phyloP scores from a whole-genome alignment of 2,329 filamentous ascomycete species.

The Clonostachys byssicola region DNA sequence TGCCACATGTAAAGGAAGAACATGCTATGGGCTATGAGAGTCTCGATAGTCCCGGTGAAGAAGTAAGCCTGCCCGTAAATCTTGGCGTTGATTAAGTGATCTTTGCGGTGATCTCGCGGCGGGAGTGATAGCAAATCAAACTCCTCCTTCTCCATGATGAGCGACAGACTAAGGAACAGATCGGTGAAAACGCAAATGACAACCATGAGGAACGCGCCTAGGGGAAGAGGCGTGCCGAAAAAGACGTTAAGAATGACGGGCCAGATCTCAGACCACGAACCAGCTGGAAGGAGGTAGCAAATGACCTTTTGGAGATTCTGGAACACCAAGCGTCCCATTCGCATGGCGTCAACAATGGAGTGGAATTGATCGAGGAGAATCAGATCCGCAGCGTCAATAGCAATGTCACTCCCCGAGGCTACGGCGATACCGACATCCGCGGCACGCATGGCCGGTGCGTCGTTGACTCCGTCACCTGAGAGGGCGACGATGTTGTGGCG shows the following conservation, averaged over 20 bases:
- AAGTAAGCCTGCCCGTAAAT: slow-evolving; percentile 48
- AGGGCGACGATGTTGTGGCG: slow-evolving; percentile 61
- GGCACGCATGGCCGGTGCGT: slow-evolving; percentile 61
- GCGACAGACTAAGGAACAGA: slow-evolving; percentile 41
- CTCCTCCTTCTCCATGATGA: slow-evolving; percentile 53
- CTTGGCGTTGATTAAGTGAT: slow-evolving; percentile 46
- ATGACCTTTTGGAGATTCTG: slow-evolving; percentile 36
- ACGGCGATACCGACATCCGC: slow-evolving; percentile 68
- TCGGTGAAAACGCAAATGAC: slow-evolving; percentile 54
- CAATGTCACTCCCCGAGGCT: slow-evolving; percentile 59
- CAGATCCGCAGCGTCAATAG: slow-evolving; percentile 60
- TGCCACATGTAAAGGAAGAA: slow-evolving; percentile 49
- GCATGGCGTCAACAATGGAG: slow-evolving; percentile 63
- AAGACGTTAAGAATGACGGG: slow-evolving; percentile 52
- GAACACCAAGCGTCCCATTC: slow-evolving; percentile 31
- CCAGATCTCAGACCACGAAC: slow-evolving; percentile 53
- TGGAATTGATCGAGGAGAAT: slow-evolving; percentile 69
- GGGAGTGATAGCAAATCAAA: slow-evolving; percentile 46
- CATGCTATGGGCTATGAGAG: slow-evolving; percentile 43
- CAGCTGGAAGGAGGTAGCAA: slow-evolving; percentile 42
- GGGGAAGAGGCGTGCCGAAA: slow-evolving; percentile 45
- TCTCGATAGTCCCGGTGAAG: slow-evolving; percentile 47
- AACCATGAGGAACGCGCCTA: slow-evolving; percentile 52
- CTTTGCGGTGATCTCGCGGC: slow-evolving; percentile 41
- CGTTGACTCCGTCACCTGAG: slow-evolving; percentile 71